Base-by-base conservation (phyloP, 192 early-diverging fungal genomes). In the Tieghemiomyces parasiticus region DNA sequence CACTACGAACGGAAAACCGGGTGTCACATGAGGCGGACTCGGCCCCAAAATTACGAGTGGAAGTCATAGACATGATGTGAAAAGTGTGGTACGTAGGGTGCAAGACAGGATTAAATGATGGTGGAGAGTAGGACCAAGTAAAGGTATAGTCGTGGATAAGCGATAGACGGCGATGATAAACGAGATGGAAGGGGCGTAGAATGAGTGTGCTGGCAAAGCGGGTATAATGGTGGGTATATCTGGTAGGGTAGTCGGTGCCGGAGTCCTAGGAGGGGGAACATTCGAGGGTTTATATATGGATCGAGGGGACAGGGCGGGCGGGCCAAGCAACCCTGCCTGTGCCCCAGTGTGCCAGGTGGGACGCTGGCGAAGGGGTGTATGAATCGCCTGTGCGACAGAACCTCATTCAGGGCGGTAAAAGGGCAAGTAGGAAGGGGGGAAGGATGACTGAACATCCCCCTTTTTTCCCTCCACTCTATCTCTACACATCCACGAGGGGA, bases 1-100 rank as follows among this genome's bases (percentile, higher is more conserved):
- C 66, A 60, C 78, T 72, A 14, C 67, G 77, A 51, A 78, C 74
- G 34, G 71, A 75, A 25, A 80, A 56, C 12, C 54, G 28, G 20
- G 54, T 33, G 34, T 56, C 54, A 16, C 38, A 42, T 6, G 38
- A 6, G 16, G 38, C 38, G 38, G 38, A 10, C 6, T 42, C 38
- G 8, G 16, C 8, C 6, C 8, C 16, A 16, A 42, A 10, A 6
- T 42, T 6, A 10, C 16, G 8, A 6, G 6, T 42, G 38, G 8
- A 16, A 16, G 38, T 16, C 6, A 42, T 6, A 42, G 38, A 6
- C 38, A 42, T 42, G 38, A 6, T 42, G 38, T 42, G n/a, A 42
- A 6, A 42, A 10, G 38, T 42, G 6, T 42, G 16, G 16, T 42
- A 16, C 16, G 38, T 42, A 42, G 38, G n/a, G n/a, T n/a, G 16